These are phyloP conservation scores for Boletus bicolor DNA, from an alignment of 768 basidiomycete species.

Conservation along the genomic window DNA sequence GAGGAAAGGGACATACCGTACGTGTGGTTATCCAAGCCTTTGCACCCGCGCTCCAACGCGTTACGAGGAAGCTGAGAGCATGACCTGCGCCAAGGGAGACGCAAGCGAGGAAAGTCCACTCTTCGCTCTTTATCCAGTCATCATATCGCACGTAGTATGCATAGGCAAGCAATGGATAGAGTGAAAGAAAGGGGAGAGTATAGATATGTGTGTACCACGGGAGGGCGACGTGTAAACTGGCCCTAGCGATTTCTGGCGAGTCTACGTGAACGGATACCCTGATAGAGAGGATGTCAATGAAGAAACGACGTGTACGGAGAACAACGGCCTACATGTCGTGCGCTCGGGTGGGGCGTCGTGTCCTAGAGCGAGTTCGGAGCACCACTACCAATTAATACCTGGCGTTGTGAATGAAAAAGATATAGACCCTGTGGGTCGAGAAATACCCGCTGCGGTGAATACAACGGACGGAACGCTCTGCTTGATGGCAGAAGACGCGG, in stretches of 20 bases:
- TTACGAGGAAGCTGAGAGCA: conserved; percentile 88
- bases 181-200: conserved; percentile 68
- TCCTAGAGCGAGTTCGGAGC: background rate
- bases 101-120: conserved; percentile 96
- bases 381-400: conserved; percentile 1
- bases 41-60: conserved; percentile 82
- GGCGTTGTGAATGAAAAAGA: background rate
- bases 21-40: conserved; percentile 78
- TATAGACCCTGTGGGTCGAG: too few relatives aligned
- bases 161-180: conserved; percentile 84
- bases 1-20: conserved; percentile 43
- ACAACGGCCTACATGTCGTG: conserved; percentile 18
- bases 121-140: conserved; percentile 86
- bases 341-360: conserved; percentile 3
- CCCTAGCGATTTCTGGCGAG: conserved; percentile 65
- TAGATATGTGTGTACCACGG: conserved; percentile 75
- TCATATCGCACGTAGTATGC: conserved; percentile 92
- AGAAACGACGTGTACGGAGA: background rate
- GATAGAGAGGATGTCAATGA: background rate
- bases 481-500: conserved; percentile 2
- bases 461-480: background rate
- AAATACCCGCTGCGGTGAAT: background rate
- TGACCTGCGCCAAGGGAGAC: conserved; percentile 82
- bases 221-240: conserved; percentile 61
- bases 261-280: conserved; percentile 51